Evolutionary conservation across 2,329 filamentous ascomycete genomes (phyloP).

Genomic region (Beauveria bassiana): DNA sequence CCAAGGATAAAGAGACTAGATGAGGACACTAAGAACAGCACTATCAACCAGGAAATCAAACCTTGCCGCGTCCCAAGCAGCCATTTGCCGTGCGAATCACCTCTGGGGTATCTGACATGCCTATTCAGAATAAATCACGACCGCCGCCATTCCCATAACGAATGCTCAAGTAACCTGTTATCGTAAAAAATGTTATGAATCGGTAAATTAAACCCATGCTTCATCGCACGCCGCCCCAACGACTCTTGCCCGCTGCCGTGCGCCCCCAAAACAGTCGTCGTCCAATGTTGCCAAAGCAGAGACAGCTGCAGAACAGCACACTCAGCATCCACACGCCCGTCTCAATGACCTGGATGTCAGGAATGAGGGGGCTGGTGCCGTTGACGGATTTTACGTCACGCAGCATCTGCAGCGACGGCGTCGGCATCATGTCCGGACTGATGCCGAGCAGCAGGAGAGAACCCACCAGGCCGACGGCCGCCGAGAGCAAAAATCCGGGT

Average conservation of each 20-base stretch:
- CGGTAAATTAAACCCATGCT: neutral
- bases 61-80: neutral
- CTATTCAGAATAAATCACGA: neutral
- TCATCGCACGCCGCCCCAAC: constrained; percentile 38
- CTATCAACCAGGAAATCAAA: neutral
- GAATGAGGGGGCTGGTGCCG: constrained; percentile 32
- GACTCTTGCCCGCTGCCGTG: constrained; percentile 32
- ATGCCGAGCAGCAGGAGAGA: constrained; percentile 67
- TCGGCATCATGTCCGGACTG: constrained; percentile 70
- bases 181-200: neutral
- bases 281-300: constrained; percentile 95
- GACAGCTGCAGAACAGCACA: constrained; percentile 87
- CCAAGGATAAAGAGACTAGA: neutral
- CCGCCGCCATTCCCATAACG: neutral
- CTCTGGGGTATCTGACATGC: constrained; percentile 7
- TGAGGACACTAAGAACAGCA: neutral
- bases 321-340: constrained; percentile 84
- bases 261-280: constrained; percentile 59
- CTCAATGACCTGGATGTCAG: constrained; percentile 55
- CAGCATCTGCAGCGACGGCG: constrained; percentile 41
- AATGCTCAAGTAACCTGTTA: neutral
- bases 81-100: neutral
- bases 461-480: constrained; percentile 64
- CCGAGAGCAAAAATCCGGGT: constrained; percentile 73
- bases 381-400: constrained; percentile 16